phyloP scores from a whole-genome alignment of 164 flowering plant genomes.

The Buxus sempervirens region DNA sequence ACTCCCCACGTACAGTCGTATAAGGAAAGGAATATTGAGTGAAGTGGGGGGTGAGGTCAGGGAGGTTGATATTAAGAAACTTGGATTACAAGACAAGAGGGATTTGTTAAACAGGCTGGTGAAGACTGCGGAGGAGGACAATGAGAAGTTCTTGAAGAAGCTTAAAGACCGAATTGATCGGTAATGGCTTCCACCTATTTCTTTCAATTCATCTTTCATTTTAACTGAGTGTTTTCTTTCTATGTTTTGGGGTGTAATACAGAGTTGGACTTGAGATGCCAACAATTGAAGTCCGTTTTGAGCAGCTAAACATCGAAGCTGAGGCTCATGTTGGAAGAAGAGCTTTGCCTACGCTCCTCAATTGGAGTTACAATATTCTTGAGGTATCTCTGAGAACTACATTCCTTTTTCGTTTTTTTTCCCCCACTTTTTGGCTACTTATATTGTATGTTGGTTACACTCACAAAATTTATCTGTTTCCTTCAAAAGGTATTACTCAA shows the following conservation, averaged over 20 bases:
- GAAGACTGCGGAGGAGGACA: slow-evolving; percentile 58
- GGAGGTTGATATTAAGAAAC: slow-evolving; percentile 50
- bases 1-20: slow-evolving; percentile 61
- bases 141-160: slow-evolving; percentile 68
- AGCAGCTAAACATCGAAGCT: slow-evolving; percentile 48
- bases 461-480: no score
- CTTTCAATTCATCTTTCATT: neutral
- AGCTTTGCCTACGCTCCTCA: slow-evolving; percentile 52
- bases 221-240: neutral
- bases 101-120: slow-evolving; percentile 53
- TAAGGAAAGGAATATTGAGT: slow-evolving; percentile 56
- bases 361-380: slow-evolving; percentile 28
- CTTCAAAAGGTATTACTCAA: slow-evolving; percentile 38
- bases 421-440: no score
- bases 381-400: no score
- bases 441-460: no score
- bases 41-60: slow-evolving; percentile 32
- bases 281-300: slow-evolving; percentile 63
- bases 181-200: slow-evolving; percentile 25
- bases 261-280: slow-evolving; percentile 69
- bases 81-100: slow-evolving; percentile 51
- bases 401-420: neutral
- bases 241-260: slow-evolving; percentile 4
- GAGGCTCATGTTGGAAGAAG: slow-evolving; percentile 52
- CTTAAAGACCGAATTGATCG: slow-evolving; percentile 62